Conservation (phyloP, 148 eudicot species). For the Dianthus caryophyllus region DNA sequence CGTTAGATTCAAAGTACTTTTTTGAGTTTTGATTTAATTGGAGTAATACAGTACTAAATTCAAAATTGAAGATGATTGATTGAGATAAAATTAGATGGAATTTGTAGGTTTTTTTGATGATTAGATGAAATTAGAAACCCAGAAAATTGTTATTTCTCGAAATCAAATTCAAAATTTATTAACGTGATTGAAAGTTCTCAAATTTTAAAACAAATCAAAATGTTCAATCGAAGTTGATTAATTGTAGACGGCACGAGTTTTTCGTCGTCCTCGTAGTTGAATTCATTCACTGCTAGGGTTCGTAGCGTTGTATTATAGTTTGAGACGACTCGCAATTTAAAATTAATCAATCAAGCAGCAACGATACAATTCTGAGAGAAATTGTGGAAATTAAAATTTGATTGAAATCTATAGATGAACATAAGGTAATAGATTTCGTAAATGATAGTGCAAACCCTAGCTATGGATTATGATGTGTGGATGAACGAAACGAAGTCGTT, state of each 20-base stretch:
- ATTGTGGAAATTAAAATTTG: too few species aligned
- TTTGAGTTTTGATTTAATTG: too few species aligned
- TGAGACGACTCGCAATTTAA: too few species aligned
- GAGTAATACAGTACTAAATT: neutral
- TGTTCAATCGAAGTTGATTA: too few species aligned
- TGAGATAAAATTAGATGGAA: neutral
- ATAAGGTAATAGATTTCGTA: neutral
- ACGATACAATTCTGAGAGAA: too few species aligned
- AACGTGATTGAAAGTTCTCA: neutral
- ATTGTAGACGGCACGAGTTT: too few species aligned
- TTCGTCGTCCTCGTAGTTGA: too few species aligned
- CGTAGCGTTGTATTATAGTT: too few species aligned
- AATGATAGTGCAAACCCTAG: neutral
- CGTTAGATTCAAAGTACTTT: neutral
- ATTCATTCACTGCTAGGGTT: too few species aligned
- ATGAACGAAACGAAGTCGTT: neutral
- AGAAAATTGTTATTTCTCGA: neutral
- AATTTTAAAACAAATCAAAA: too few species aligned
- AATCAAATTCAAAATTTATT: neutral
- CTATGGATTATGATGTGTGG: neutral
- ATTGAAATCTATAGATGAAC: neutral
- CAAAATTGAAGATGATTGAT: neutral
- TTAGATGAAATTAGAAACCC: neutral
- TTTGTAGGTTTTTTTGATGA: neutral
- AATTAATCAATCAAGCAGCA: too few species aligned